Conservation (phyloP, 768 basidiomycete genomes). For the Pisolithus microcarpus region DNA sequence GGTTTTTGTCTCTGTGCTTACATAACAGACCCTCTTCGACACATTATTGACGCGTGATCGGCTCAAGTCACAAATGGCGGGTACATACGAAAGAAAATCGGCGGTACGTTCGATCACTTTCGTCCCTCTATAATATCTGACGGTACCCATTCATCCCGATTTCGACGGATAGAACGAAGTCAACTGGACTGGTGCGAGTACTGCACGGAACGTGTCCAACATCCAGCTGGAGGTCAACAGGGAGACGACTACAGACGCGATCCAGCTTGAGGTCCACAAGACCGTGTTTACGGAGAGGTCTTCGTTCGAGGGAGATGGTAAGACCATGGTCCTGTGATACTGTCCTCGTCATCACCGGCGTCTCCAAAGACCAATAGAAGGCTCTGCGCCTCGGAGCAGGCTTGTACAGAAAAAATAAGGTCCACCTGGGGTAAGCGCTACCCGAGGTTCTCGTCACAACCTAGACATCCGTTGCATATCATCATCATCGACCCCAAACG, state of each 20-base stretch:
- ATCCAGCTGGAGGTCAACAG: background rate
- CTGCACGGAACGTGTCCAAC: background rate
- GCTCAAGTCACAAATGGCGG: constrained; percentile 22
- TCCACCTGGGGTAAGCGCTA: no score
- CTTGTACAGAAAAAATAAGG: no score
- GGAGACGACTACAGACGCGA: background rate
- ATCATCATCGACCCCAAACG: no score
- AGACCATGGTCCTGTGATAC: background rate
- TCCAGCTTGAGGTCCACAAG: constrained; percentile 3
- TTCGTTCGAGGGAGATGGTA: constrained; percentile 3
- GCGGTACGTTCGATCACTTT: background rate
- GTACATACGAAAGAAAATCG: constrained; percentile 1
- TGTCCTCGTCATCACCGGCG: no score
- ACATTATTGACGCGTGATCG: constrained; percentile 35
- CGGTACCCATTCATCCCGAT: background rate
- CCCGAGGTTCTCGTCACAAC: no score
- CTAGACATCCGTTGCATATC: no score
- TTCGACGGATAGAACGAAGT: background rate
- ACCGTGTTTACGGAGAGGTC: background rate
- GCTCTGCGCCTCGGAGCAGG: no score
- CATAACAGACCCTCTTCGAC: constrained; percentile 35
- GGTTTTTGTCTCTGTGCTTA: no score
- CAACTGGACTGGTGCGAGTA: background rate
- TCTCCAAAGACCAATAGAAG: no score
- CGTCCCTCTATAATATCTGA: background rate